phyloP scores from a whole-genome alignment of 78 protist species.

The Dictyostelium intermedium region DNA sequence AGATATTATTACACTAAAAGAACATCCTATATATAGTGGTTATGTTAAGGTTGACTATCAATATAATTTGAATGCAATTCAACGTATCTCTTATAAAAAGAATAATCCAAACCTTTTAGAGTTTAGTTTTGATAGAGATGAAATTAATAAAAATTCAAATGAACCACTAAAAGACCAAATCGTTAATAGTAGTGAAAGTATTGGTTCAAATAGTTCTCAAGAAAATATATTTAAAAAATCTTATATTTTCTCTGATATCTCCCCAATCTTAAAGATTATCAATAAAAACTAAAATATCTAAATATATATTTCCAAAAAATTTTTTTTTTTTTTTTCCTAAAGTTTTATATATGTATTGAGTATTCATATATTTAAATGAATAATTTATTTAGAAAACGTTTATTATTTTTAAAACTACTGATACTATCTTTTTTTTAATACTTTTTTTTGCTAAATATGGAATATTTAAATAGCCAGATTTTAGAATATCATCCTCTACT shows the following conservation, averaged over 20 bases:
- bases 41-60: slow-evolving; percentile 54
- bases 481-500: not conserved
- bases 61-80: not conserved
- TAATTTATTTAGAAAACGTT: not conserved
- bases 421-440: not conserved
- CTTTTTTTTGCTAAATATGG: not conserved
- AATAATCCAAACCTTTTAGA: slow-evolving; percentile 7
- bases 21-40: slow-evolving; percentile 36
- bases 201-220: not conserved
- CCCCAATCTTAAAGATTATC: not conserved
- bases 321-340: too few species aligned
- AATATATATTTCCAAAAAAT: too few species aligned
- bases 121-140: not conserved
- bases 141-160: not conserved
- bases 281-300: not conserved
- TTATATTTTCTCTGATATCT: not conserved
- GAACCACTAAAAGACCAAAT: not conserved
- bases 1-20: slow-evolving; percentile 12
- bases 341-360: too few species aligned
- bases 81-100: slow-evolving; percentile 7
- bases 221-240: not conserved
- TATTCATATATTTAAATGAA: not conserved
- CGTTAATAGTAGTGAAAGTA: not conserved
- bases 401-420: not conserved
- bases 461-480: not conserved